Evolutionary conservation across 495 filamentous ascomycete genomes (phyloP), one percentile per base, ranked within the genome.

Genomic region (Hypomontagnella submonticulosa): DNA sequence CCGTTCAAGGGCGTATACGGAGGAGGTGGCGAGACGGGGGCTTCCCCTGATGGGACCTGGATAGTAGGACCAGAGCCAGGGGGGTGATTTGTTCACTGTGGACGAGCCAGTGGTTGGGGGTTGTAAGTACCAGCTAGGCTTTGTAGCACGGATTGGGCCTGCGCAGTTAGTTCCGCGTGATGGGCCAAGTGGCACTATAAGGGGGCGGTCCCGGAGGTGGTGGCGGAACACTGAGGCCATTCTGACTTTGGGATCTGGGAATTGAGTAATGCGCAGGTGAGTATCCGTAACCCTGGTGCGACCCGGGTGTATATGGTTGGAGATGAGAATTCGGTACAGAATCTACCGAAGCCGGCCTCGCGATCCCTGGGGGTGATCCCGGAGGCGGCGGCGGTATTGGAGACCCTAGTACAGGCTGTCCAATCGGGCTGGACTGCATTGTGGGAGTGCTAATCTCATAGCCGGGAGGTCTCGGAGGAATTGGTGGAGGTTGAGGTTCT

Each of bases 391-490:
- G 62, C 2, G 60, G 65, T 12, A 60, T 61, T 6, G 55, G 19
- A 20, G 56, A 49, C 11, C 18, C 43, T 9, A 37, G 34, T 18
- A 34, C 33, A 5, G 15, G 48, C 12, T 53, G 61, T 54, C 34
- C 3, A 43, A n/a, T 42, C 27, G 51, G 12, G 43, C 33, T 49
- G 15, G 49, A 51, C 13, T 38, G 37, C 33, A 34, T 12, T 4
- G 38, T 48, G 33, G 36, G 4, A 7, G 19, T 43, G n/a, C 1
- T 53, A 10, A 41, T 57, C 15, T 67, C 69, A 42, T 59, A 63
- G 7, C 57, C 57, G 32, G 37, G 19, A 19, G 65, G 66, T 36
- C 69, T 65, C 37, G 64, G 69, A n/a, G 69, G 64, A 20, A 68
- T 32, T 4, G 57, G 60, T 30, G 61, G 69, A 41, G 65, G 56